Evolutionary conservation across 164 flowering plant genomes (phyloP).

Genomic region (Nymphaea thermarum): DNA sequence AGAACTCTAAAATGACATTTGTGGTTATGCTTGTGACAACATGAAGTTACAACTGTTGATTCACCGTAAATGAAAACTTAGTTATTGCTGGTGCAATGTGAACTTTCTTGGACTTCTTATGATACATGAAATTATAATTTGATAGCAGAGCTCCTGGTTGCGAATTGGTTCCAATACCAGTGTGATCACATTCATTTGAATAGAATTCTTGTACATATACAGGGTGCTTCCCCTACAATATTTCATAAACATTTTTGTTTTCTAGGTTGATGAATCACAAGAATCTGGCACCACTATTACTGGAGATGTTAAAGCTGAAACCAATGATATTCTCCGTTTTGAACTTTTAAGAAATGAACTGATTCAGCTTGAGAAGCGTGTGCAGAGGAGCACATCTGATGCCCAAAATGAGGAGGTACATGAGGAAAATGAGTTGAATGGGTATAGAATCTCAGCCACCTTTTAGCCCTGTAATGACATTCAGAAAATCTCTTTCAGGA

Average conservation of each 20-base stretch:
- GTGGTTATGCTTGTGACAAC: no score
- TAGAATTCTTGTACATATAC: no score
- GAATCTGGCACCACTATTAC: slow-evolving; percentile 11
- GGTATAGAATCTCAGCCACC: neutral
- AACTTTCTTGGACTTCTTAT: no score
- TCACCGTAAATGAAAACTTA: no score
- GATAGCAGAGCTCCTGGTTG: no score
- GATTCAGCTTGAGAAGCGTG: slow-evolving; percentile 83
- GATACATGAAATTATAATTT: no score
- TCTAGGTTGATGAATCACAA: slow-evolving; percentile 37
- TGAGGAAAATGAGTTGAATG: neutral
- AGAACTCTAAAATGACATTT: no score
- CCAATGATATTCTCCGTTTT: slow-evolving; percentile 68
- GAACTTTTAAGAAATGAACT: slow-evolving; percentile 70
- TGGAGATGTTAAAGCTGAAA: slow-evolving; percentile 24
- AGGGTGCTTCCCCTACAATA: no score
- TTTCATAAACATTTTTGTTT: neutral
- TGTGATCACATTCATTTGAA: no score
- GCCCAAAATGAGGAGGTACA: slow-evolving; percentile 56
- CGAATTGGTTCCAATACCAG: no score
- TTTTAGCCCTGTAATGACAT: neutral
- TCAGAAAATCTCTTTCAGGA: slow-evolving; percentile 21
- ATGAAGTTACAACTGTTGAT: no score
- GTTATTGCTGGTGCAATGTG: no score
- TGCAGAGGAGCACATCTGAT: slow-evolving; percentile 59